A percentile compares a stretch with the other conserved stretches of the same genome.
phyloP scores from a whole-genome alignment of 495 filamentous ascomycete genomes.

The Penicillium lividum region DNA sequence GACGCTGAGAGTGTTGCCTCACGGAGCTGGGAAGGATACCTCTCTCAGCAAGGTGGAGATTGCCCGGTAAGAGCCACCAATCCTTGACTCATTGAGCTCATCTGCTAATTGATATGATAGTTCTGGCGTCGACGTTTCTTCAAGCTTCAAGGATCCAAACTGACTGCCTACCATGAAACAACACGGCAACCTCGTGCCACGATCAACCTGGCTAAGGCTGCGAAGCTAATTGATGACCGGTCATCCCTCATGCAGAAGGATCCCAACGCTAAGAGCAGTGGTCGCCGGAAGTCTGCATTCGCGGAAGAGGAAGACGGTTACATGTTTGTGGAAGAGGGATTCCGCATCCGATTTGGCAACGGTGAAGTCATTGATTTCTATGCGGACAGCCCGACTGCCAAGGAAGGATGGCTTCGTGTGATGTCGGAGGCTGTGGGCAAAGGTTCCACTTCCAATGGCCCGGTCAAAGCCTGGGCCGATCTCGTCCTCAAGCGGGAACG shows the following conservation, averaged over 20 bases:
- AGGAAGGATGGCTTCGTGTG: conserved; percentile 92
- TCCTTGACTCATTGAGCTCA: not conserved
- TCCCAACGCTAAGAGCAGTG: conserved; percentile 69
- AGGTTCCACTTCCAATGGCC: conserved; percentile 47
- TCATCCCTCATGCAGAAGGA: conserved; percentile 79
- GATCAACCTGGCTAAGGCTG: conserved; percentile 93
- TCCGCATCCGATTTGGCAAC: conserved; percentile 96
- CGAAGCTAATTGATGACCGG: conserved; percentile 90
- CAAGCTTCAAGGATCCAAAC: conserved; percentile 84
- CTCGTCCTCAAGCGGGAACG: conserved; percentile 64
- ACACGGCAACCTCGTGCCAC: conserved; percentile 94
- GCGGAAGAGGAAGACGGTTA: conserved; percentile 98
- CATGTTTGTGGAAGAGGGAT: conserved; percentile 99
- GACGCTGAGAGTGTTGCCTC: conserved; percentile 75
- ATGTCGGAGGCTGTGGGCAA: conserved; percentile 83
- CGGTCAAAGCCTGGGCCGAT: conserved; percentile 73
- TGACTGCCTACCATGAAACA: conserved; percentile 94
- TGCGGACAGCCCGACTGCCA: conserved; percentile 80
- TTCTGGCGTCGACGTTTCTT: conserved; percentile 98
- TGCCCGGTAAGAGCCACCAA: conserved; percentile 75
- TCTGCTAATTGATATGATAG: conserved; percentile 42
- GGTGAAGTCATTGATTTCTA: conserved; percentile 99
- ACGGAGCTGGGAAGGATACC: conserved; percentile 78
- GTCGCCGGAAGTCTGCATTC: conserved; percentile 88
- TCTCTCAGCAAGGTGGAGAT: conserved; percentile 96